Evolutionary conservation across 345 rosid genomes (phyloP).

Genomic region (Syzygium grande): DNA sequence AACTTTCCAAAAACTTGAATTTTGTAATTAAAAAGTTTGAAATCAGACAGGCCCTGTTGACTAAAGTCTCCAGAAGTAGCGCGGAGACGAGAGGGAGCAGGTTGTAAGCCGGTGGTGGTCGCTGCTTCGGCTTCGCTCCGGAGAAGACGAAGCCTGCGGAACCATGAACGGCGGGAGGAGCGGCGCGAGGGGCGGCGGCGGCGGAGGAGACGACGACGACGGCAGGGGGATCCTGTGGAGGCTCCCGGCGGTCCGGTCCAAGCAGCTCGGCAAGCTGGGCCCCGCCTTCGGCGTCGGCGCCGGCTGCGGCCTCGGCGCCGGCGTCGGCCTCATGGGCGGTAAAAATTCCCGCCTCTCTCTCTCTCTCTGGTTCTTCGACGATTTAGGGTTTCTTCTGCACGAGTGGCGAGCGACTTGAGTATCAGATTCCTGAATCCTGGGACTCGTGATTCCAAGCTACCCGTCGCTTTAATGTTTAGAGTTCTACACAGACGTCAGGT

Average conservation of each 20-base stretch:
- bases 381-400: neutral
- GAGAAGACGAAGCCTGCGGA: neutral
- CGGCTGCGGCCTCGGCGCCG: constrained; percentile 86
- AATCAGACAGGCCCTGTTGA: neutral
- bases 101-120: neutral
- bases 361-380: neutral
- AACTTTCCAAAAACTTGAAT: no score
- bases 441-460: neutral
- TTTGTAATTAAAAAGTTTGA: neutral
- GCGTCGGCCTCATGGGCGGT: constrained; percentile 85
- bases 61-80: neutral
- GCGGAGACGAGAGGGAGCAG: neutral
- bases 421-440: neutral
- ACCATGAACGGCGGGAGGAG: neutral
- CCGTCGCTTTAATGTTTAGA: neutral
- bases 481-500: neutral
- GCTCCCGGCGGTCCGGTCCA: constrained; percentile 59
- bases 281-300: constrained; percentile 80
- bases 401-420: neutral
- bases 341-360: neutral
- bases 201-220: constrained; percentile 20
- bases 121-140: neutral
- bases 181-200: neutral
- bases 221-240: constrained; percentile 65
- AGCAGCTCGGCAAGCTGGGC: constrained; percentile 61